Percentiles rank a stretch among this genome's conserved stretches.
phyloP scores from a whole-genome alignment of 1,284 basidiomycete species.

The Ustilago tritici region DNA sequence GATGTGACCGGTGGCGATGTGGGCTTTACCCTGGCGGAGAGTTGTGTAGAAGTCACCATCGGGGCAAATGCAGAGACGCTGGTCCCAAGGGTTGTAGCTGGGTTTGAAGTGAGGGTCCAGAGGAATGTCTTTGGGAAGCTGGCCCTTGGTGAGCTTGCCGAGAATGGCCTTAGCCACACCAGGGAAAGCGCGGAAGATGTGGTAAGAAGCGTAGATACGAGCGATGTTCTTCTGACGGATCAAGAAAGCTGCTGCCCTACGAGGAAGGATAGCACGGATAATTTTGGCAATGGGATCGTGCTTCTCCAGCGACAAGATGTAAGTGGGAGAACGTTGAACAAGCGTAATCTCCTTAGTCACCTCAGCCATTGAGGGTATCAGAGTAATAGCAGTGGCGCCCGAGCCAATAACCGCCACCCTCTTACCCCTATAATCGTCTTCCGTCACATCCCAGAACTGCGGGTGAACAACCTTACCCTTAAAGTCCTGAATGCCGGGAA shows the following conservation, averaged over 20 bases:
- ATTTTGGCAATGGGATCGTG: conserved; percentile 55
- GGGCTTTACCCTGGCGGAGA: conserved; percentile 63
- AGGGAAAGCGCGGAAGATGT: conserved; percentile 65
- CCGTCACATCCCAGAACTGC: conserved; percentile 60
- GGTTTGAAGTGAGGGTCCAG: conserved; percentile 70
- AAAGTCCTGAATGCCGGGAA: conserved; percentile 65
- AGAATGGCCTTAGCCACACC: conserved; percentile 51
- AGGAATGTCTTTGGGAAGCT: conserved; percentile 60
- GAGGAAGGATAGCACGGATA: conserved; percentile 59
- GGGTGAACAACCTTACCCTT: conserved; percentile 65
- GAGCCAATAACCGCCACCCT: conserved; percentile 66
- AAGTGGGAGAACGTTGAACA: conserved; percentile 68
- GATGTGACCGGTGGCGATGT: conserved; percentile 68
- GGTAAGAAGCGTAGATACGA: conserved; percentile 64
- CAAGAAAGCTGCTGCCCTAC: conserved; percentile 30
- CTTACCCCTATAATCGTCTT: conserved; percentile 65
- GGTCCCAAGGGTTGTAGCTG: conserved; percentile 69
- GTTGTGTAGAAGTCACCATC: conserved; percentile 68
- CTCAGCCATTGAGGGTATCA: conserved; percentile 61
- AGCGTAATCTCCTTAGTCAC: conserved; percentile 63
- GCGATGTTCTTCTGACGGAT: conserved; percentile 57
- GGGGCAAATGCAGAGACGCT: conserved; percentile 66
- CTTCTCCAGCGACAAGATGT: conserved; percentile 63
- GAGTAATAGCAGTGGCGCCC: conserved; percentile 67
- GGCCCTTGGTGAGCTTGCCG: conserved; percentile 35